phyloP scores from a whole-genome alignment of 31 red algal genomes.

The Asparagopsis taxiformis region DNA sequence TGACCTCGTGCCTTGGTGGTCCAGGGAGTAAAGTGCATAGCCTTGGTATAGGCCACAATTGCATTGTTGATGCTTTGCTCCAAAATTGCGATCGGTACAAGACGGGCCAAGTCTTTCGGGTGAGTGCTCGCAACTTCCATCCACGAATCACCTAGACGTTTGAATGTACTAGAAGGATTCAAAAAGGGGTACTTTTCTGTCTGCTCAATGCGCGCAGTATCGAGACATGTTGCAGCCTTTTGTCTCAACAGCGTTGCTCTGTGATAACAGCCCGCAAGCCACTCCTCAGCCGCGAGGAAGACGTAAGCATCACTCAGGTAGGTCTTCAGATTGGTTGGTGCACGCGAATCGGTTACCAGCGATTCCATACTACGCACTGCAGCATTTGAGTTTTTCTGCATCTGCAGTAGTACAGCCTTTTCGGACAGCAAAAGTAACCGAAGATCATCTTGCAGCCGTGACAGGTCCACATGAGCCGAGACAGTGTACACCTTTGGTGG shows the following conservation, averaged over 20 bases:
- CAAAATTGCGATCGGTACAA: neutral
- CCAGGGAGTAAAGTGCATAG: conserved; percentile 25
- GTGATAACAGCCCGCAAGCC: conserved; percentile 9
- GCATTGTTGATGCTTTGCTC: neutral
- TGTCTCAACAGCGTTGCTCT: conserved; percentile 1
- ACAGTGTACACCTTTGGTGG: conserved; percentile 4
- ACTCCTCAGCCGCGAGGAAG: conserved; percentile 5
- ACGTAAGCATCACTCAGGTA: conserved; percentile 11
- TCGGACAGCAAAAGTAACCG: neutral
- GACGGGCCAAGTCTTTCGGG: neutral
- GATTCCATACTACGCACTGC: neutral
- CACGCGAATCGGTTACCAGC: neutral
- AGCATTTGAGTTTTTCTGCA: neutral
- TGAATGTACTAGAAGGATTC: conserved; percentile 14
- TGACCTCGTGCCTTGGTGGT: neutral
- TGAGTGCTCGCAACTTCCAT: neutral
- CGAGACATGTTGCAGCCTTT: conserved; percentile 3
- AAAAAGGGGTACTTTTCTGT: neutral
- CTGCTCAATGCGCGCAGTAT: neutral
- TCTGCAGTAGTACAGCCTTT: conserved; percentile 16
- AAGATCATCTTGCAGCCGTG: neutral
- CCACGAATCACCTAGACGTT: conserved; percentile 14
- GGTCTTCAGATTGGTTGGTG: neutral
- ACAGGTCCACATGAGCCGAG: neutral
- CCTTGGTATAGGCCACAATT: conserved; percentile 7